phyloP scores from a whole-genome alignment of 257 asterid species.

The Eustoma russellianum region DNA sequence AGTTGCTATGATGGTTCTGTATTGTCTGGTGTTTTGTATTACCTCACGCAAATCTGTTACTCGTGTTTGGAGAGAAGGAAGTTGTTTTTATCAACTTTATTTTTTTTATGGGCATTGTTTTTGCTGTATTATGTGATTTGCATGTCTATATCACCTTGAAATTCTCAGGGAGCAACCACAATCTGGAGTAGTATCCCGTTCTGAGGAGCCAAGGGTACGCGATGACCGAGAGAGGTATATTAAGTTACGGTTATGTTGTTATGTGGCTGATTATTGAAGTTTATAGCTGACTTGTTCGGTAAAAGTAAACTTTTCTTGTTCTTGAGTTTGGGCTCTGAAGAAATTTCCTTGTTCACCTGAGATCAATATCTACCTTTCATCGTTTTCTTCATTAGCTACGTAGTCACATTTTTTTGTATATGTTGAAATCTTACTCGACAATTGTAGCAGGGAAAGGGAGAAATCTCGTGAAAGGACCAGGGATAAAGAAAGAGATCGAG shows the following conservation, averaged over 20 bases:
- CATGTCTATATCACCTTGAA: conserved; percentile 1
- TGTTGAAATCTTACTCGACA: not conserved
- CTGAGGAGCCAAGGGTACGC: conserved; percentile 85
- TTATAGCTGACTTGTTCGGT: not conserved
- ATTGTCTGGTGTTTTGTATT: too few relatives aligned
- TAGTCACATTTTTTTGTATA: too few relatives aligned
- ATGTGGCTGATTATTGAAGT: not conserved
- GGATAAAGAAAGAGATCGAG: conserved; percentile 60
- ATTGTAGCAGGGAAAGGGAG: conserved; percentile 57
- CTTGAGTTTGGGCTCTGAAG: too few relatives aligned
- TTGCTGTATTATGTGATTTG: not conserved
- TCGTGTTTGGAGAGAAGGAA: too few relatives aligned
- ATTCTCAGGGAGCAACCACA: conserved; percentile 62
- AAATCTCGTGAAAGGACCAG: conserved; percentile 76
- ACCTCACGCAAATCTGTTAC: too few relatives aligned
- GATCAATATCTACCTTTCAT: too few relatives aligned
- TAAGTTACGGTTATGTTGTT: not conserved
- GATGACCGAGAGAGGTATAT: conserved; percentile 66
- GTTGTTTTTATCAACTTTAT: too few relatives aligned
- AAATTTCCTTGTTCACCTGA: too few relatives aligned
- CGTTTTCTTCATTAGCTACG: too few relatives aligned
- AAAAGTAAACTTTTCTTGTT: not conserved
- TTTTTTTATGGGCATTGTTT: too few relatives aligned
- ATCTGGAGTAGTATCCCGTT: conserved; percentile 75
- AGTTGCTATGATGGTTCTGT: too few relatives aligned